Percentiles rank a stretch among this genome's conserved stretches.
phyloP scores from a whole-genome alignment of 83 land plant species.

The Diphasiastrum complanatum region DNA sequence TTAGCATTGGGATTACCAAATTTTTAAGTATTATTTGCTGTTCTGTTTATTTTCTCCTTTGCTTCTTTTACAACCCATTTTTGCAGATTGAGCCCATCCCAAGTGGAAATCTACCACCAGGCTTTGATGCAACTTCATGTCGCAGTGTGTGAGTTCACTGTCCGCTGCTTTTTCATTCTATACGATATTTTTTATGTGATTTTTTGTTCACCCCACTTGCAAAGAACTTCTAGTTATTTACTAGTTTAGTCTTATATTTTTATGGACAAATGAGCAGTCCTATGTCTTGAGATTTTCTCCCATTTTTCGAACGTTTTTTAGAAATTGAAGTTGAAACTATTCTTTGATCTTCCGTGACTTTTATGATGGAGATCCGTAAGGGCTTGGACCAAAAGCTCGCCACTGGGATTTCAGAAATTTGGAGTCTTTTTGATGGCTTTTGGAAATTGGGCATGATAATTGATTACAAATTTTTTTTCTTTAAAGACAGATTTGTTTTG shows the following conservation, averaged over 20 bases:
- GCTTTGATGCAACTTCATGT: slow-evolving; percentile 97
- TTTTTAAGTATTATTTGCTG: slow-evolving; percentile 14
- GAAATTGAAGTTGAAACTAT: not conserved
- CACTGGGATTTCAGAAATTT: too few relatives aligned
- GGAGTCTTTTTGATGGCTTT: too few relatives aligned
- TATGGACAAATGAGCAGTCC: slow-evolving; percentile 9
- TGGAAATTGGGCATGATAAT: too few relatives aligned
- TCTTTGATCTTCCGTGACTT: not conserved
- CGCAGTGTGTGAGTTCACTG: slow-evolving; percentile 96
- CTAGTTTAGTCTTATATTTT: slow-evolving; percentile 12
- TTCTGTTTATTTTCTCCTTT: slow-evolving; percentile 32
- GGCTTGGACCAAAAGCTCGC: too few relatives aligned
- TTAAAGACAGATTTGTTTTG: too few relatives aligned
- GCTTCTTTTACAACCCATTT: slow-evolving; percentile 28
- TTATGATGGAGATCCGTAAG: too few relatives aligned
- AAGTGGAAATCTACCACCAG: slow-evolving; percentile 99
- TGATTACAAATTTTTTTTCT: not conserved
- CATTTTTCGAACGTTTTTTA: not conserved
- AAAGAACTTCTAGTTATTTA: not conserved
- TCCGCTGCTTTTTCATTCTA: slow-evolving; percentile 28
- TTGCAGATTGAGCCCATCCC: slow-evolving; percentile 98
- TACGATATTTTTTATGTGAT: slow-evolving; percentile 15
- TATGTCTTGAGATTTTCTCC: not conserved
- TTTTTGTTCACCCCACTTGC: slow-evolving; percentile 18
- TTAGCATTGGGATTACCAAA: not conserved